Conservation (phyloP, 768 basidiomycete species). For the Crepidotus variabilis region DNA sequence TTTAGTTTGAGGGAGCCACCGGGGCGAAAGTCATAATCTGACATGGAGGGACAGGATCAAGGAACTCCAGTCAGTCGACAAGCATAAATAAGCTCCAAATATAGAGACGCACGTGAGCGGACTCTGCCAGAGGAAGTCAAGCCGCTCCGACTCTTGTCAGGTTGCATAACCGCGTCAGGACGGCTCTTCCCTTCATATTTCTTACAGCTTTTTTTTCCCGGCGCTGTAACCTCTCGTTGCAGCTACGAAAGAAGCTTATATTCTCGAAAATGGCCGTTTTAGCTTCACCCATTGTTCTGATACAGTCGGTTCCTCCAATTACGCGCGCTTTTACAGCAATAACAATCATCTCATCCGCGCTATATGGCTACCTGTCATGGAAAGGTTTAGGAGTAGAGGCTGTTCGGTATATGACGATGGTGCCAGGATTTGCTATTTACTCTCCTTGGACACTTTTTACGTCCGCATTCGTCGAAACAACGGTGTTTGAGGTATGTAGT, state of each 20-base stretch:
- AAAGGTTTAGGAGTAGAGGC: constrained; percentile 32
- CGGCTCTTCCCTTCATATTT: not conserved
- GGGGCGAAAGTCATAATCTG: constrained; percentile 81
- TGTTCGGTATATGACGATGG: constrained; percentile 69
- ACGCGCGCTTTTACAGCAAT: constrained; percentile 69
- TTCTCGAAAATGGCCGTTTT: constrained; percentile 63
- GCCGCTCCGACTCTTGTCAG: not conserved
- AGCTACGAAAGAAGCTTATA: no score
- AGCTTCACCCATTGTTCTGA: constrained; percentile 63
- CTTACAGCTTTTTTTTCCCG: not conserved
- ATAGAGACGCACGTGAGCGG: constrained; percentile 9
- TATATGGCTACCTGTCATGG: constrained; percentile 68
- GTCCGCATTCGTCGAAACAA: constrained; percentile 82
- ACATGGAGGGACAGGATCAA: constrained; percentile 44
- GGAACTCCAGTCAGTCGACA: constrained; percentile 7
- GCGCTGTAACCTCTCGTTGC: not conserved
- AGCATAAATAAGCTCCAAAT: constrained; percentile 8
- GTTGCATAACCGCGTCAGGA: not conserved
- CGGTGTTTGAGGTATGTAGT: constrained; percentile 71
- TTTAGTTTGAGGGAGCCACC: constrained; percentile 91
- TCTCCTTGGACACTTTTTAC: constrained; percentile 95
- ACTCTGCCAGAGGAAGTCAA: not conserved
- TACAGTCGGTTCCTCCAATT: constrained; percentile 73
- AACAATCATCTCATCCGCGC: constrained; percentile 52
- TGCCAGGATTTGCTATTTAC: constrained; percentile 78